Evolutionary conservation across 2,329 filamentous ascomycete genomes (phyloP), one percentile per base, ranked within the genome.

Genomic region (Cercospora sp.): DNA sequence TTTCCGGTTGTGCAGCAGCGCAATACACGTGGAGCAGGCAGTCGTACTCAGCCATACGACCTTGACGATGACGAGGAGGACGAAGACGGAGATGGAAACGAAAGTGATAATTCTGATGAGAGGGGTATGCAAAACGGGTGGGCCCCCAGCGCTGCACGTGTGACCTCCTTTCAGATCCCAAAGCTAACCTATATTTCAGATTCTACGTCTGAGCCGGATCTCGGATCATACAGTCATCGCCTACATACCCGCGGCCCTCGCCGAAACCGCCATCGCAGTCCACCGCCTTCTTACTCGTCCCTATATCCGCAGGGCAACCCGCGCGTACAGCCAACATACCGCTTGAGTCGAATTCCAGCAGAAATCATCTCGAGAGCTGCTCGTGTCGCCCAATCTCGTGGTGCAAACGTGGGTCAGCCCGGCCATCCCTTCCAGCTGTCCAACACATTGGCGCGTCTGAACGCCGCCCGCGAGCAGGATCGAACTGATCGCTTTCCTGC

Each of bases 91-190:
- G 69, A 68, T 23, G 65, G 60, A 33, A 69, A 69, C 20, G 64
- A 64, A 61, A 65, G 57, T 26, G 53, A 58, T 30, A 53, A 57
- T 23, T 59, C 55, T 59, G 68, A 66, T 33, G 66, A 70, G 58
- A 64, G 69, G 61, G 72, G 72, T 73, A 73, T 66, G 72, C 60
- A 66, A 28, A 69, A 67, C 69, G 73, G 74, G 73, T 75, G 68
- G 69, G 72, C 66, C 65, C 42, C 61, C 55, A 59, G 55, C 55
- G 65, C 63, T 55, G 63, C 62, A 60, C 67, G 64, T 53, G 59
- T 65, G 33, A 42, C 51, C 8, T 26, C 36, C 5, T 9, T 36
- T 30, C 12, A 30, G 31, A 36, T 31, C 42, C 60, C 57, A n/a
- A 31, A 59, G 40, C 70, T 73, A 65, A 73, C 57, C 1, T 18